A percentile compares a stretch with the other conserved stretches of the same genome.
Evolutionary conservation across 164 flowering plant genomes (phyloP).

Genomic region (Sedum album): DNA sequence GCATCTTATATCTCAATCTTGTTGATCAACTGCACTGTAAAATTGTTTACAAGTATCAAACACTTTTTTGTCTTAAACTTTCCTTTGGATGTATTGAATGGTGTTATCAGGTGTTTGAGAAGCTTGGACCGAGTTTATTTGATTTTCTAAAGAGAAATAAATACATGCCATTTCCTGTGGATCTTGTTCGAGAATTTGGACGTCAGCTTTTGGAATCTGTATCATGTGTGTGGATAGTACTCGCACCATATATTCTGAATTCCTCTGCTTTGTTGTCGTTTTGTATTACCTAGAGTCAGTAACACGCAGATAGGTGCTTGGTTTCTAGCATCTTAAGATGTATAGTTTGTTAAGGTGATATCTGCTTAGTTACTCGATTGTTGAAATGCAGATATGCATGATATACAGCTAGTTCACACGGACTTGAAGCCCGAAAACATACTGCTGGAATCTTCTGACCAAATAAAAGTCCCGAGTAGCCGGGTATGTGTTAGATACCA

Average conservation of each 20-base stretch:
- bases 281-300: background rate
- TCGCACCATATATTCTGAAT: constrained; percentile 17
- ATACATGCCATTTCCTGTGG: constrained; percentile 81
- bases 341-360: background rate
- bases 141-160: constrained; percentile 83
- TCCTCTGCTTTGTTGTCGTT: constrained; percentile 6
- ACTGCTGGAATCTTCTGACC: constrained; percentile 76
- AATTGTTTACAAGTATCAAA: no score
- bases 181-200: constrained; percentile 89
- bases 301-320: background rate
- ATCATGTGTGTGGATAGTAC: constrained; percentile 83
- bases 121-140: constrained; percentile 98
- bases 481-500: background rate
- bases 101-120: constrained; percentile 89
- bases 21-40: background rate
- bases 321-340: constrained; percentile 3
- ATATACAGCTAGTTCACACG: constrained; percentile 72
- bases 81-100: constrained; percentile 54
- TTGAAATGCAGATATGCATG: constrained; percentile 74
- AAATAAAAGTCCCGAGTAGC: constrained; percentile 17
- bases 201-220: constrained; percentile 96
- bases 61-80: constrained; percentile 36
- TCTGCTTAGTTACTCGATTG: constrained; percentile 16
- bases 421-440: constrained; percentile 93
- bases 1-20: background rate